Conservation (phyloP, 2,329 filamentous ascomycete species). For the Albophoma yamanashiensis region DNA sequence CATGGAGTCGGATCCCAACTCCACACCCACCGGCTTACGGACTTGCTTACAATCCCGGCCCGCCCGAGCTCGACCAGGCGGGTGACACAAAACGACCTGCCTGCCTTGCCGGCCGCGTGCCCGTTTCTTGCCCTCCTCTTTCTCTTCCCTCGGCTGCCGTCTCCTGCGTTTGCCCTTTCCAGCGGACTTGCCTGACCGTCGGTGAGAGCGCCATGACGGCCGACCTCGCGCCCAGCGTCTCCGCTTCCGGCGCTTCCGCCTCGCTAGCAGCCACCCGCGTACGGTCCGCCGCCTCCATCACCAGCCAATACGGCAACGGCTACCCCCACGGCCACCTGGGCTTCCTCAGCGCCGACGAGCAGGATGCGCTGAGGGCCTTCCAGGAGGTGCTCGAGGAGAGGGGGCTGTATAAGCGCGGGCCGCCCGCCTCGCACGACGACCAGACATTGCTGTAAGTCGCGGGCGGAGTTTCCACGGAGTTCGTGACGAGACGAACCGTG, state of each 20-base stretch:
- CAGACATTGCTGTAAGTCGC: conserved; percentile 54
- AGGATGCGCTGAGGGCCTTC: conserved; percentile 58
- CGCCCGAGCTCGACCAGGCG: neutral
- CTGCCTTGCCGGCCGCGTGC: neutral
- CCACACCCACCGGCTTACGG: neutral
- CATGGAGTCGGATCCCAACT: neutral
- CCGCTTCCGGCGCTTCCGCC: conserved; percentile 9
- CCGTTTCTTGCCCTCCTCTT: too few relatives aligned
- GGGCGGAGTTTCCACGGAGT: neutral
- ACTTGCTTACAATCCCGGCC: neutral
- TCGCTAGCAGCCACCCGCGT: conserved; percentile 16
- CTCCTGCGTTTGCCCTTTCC: neutral
- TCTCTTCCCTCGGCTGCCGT: neutral
- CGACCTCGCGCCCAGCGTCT: conserved; percentile 5
- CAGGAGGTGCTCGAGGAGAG: conserved; percentile 56
- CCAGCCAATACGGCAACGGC: conserved; percentile 25
- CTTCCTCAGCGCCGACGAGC: conserved; percentile 61
- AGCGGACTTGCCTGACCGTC: neutral
- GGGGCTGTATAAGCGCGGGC: conserved; percentile 48
- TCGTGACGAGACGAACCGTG: too few relatives aligned
- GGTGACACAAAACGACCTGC: neutral
- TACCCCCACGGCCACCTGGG: conserved; percentile 74
- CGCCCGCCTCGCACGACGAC: conserved; percentile 58
- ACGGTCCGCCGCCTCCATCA: conserved; percentile 17
- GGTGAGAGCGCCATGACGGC: conserved; percentile 12